Percentiles rank a stretch among this genome's conserved stretches.
Conservation (phyloP, 2,329 filamentous ascomycete species). For the Monilinia laxa region DNA sequence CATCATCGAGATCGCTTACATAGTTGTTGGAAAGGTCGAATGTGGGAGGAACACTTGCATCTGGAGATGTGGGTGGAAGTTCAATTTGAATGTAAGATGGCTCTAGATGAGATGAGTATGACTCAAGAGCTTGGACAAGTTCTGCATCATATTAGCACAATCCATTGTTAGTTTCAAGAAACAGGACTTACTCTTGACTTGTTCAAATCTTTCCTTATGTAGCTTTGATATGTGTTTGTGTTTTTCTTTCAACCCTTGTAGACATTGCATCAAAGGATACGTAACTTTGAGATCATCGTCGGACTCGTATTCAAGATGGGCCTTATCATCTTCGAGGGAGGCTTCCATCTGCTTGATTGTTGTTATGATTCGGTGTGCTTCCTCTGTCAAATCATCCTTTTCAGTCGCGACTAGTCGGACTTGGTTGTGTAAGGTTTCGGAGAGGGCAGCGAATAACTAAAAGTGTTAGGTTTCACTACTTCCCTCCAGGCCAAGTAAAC, state of each 20-base stretch:
- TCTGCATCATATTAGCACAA: slow-evolving; percentile 53
- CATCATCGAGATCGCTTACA: slow-evolving; percentile 79
- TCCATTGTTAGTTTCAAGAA: background rate
- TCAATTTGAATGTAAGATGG: slow-evolving; percentile 80
- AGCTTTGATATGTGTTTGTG: slow-evolving; percentile 75
- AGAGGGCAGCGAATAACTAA: slow-evolving; percentile 87
- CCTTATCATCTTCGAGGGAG: slow-evolving; percentile 75
- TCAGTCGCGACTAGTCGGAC: slow-evolving; percentile 80
- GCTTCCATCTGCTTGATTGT: slow-evolving; percentile 91
- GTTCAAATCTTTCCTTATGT: slow-evolving; percentile 89
- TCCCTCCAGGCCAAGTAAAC: slow-evolving; percentile 3
- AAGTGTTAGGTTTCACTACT: slow-evolving; percentile 27
- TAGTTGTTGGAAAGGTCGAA: slow-evolving; percentile 94
- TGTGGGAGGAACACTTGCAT: slow-evolving; percentile 72
- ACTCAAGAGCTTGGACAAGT: slow-evolving; percentile 88
- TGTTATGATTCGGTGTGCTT: slow-evolving; percentile 81
- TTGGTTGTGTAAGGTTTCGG: slow-evolving; percentile 88
- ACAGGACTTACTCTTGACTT: slow-evolving; percentile 76
- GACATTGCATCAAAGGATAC: slow-evolving; percentile 77
- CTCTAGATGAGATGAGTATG: slow-evolving; percentile 95
- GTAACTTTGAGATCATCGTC: slow-evolving; percentile 73
- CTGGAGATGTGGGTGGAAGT: slow-evolving; percentile 77
- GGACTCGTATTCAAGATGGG: slow-evolving; percentile 61
- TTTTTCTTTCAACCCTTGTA: slow-evolving; percentile 81
- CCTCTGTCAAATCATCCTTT: slow-evolving; percentile 87